Percentiles rank a stretch among this genome's conserved stretches.
Evolutionary conservation across 331 rosid genomes (phyloP).

Genomic region (Malus hybrid): DNA sequence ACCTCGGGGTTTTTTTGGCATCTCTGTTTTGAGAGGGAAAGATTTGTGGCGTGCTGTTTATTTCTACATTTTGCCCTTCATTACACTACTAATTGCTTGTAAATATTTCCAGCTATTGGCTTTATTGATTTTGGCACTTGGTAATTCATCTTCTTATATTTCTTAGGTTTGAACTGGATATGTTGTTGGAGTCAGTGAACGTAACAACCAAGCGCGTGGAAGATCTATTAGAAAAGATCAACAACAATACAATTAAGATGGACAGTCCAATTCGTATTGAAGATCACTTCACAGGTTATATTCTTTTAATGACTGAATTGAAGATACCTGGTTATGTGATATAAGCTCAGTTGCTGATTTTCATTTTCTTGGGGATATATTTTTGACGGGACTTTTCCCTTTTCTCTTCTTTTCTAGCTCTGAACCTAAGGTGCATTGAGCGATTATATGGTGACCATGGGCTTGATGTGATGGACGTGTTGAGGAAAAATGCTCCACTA

Average conservation of each 20-base stretch:
- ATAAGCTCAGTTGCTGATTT: conserved; percentile 3
- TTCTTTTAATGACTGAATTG: conserved; percentile 13
- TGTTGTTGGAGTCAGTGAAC: conserved; percentile 95
- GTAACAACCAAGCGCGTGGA: conserved; percentile 83
- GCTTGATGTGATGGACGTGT: conserved; percentile 89
- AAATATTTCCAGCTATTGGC: conserved; percentile 4
- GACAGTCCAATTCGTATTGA: conserved; percentile 67
- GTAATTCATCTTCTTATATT: conserved; percentile 25
- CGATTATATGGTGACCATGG: conserved; percentile 98
- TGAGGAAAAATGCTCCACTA: conserved; percentile 70
- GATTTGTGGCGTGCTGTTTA: neutral
- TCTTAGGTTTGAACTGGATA: conserved; percentile 93
- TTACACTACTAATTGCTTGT: neutral
- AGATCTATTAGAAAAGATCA: conserved; percentile 82
- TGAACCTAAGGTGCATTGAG: conserved; percentile 90
- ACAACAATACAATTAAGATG: conserved; percentile 53
- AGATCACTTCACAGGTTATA: conserved; percentile 83
- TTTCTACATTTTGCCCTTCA: neutral
- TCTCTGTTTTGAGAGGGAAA: neutral
- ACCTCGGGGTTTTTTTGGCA: neutral
- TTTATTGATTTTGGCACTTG: neutral
- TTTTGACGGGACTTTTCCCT: conserved; percentile 21
- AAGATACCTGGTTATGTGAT: conserved; percentile 5
- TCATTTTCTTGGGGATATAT: conserved; percentile 5
- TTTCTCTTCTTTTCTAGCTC: conserved; percentile 44